Conservation (phyloP, 495 filamentous ascomycete species). For the Pyrenula massariospora region DNA sequence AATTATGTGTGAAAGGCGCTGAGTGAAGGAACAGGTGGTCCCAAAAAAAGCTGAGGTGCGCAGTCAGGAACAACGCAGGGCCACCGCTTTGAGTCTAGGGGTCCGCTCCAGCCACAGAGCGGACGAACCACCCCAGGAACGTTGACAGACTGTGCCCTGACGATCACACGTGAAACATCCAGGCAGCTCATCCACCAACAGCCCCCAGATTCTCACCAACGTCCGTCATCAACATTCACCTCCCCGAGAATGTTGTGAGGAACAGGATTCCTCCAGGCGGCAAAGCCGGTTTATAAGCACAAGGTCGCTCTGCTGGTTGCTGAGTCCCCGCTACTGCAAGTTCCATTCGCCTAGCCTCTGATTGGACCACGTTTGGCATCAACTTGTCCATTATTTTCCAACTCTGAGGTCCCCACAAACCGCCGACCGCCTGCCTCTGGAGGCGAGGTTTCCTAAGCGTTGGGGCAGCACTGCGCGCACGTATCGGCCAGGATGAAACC, state of each 20-base stretch:
- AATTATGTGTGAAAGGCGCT: background rate
- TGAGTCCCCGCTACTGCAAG: background rate
- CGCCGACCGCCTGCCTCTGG: background rate
- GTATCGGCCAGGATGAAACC: conserved; percentile 36
- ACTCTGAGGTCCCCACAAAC: background rate
- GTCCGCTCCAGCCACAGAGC: background rate
- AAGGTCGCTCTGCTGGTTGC: background rate
- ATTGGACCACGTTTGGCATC: background rate
- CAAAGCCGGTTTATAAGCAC: background rate
- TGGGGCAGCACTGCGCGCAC: background rate
- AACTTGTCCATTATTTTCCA: background rate
- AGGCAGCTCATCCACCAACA: too few relatives aligned
- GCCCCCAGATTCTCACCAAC: background rate
- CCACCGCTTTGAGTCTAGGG: background rate
- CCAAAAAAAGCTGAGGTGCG: background rate
- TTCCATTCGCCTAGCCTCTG: background rate
- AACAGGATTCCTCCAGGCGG: background rate
- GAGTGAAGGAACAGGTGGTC: background rate
- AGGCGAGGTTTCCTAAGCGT: background rate
- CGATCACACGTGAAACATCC: background rate
- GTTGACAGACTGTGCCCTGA: background rate
- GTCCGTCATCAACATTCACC: background rate
- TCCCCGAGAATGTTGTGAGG: too few relatives aligned
- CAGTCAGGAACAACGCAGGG: background rate
- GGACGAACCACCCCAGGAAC: background rate